Evolutionary conservation across 495 filamentous ascomycete genomes (phyloP), one percentile per base, ranked within the genome.

Genomic region (Penicillium atrosanguineum): DNA sequence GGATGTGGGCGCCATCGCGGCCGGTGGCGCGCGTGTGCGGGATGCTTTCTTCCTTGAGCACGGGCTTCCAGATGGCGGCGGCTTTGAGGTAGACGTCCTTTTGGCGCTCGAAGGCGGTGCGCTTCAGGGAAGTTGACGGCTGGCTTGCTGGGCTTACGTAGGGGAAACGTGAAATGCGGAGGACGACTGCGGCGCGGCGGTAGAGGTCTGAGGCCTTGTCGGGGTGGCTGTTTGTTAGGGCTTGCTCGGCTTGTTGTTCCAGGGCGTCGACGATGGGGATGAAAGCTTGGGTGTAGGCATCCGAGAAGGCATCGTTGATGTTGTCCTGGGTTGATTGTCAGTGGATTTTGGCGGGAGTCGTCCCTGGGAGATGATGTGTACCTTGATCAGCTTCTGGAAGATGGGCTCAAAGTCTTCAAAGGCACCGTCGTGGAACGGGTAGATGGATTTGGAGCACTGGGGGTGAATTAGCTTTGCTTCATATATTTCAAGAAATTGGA

Each of bases 341-440:
- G 11, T 34, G 31, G 12, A 23, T 14, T 14, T 14, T 12, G 11
- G 31, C 31, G 1, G 3, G 44, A 34, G 8, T 42, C 37, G 38
- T 8, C 34, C 5, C 44, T 16, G 23, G 20, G 20, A 12, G 7
- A 60, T 52, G 12, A 61, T 65, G 56, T 74, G 83, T 80, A 51
- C 73, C 64, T 50, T n/a, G n/a, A 87, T 86, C 15, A 91, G 62
- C 31, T 81, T 68, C 18, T 79, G 55, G 50, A 91, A 89, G 38
- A 91, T 81, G n/a, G 84, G 83, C 53, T 83, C 77, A 55, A 93
- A 91, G 68, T 93, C 89, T 44, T 84, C 79, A 43, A 79, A 77
- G 0, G 72, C 66, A 18, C 86, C 84, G 63, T 90, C 88, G 69
- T 89, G 87, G 74, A 91, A 93, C 0, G 88, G 89, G 57, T 93